Conservation (phyloP, 306 rosid species). For the Casuarina equisetifolia region DNA sequence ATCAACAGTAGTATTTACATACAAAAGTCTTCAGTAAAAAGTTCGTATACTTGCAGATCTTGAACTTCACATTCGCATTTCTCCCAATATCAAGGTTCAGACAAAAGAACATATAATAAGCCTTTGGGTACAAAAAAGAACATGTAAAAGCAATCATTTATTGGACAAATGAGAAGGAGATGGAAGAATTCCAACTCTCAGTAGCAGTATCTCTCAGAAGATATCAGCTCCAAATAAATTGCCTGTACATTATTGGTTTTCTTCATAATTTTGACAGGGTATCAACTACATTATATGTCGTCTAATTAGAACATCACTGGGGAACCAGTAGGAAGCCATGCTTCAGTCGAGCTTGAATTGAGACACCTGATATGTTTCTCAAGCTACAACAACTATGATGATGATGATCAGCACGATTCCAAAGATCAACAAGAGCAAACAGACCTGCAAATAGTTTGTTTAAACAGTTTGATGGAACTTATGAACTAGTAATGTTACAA, state of each 20-base stretch:
- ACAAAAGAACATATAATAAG: not conserved
- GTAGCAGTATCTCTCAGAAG: not conserved
- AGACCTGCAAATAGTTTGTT: slow-evolving; percentile 44
- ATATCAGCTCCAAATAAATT: not conserved
- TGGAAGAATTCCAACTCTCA: not conserved
- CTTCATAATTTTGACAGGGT: not conserved
- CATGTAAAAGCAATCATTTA: not conserved
- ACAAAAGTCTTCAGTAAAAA: not conserved
- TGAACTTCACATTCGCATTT: not conserved
- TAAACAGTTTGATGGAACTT: not conserved
- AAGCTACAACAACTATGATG: slow-evolving; percentile 76
- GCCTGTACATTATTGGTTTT: not conserved
- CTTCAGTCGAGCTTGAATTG: not conserved
- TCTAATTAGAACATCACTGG: not conserved
- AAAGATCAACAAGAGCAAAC: slow-evolving; percentile 92
- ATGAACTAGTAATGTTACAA: not conserved
- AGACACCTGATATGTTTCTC: slow-evolving; percentile 19
- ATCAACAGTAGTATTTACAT: not conserved
- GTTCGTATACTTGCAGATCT: not conserved
- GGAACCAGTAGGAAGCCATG: not conserved
- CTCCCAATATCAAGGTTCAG: not conserved
- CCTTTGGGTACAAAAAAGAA: not conserved
- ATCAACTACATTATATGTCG: not conserved
- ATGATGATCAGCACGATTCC: slow-evolving; percentile 84
- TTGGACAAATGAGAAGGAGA: not conserved